Evolutionary conservation across 2,329 filamentous ascomycete genomes (phyloP).

Genomic region (Aureobasidium sp.): DNA sequence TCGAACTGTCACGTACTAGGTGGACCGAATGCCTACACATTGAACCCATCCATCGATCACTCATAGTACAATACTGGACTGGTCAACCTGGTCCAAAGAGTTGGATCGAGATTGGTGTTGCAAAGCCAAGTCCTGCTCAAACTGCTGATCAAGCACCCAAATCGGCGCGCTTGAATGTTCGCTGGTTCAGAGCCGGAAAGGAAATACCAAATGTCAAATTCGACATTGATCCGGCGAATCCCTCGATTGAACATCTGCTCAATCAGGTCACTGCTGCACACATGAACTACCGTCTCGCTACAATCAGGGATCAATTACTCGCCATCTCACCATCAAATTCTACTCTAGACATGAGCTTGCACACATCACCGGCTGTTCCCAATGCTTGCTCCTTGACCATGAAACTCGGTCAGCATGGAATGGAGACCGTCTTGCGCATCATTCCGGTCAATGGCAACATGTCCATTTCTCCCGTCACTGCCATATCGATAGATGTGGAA

Average conservation of each 20-base stretch:
- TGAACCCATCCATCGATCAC: slow-evolving; percentile 70
- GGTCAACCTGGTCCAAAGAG: slow-evolving; percentile 65
- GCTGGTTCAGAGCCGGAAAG: slow-evolving; percentile 80
- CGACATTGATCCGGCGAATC: slow-evolving; percentile 54
- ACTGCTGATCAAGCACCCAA: slow-evolving; percentile 23
- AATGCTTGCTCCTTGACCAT: slow-evolving; percentile 61
- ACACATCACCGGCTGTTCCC: slow-evolving; percentile 55
- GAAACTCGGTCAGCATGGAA: slow-evolving; percentile 58
- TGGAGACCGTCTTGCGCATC: slow-evolving; percentile 54
- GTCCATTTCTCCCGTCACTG: slow-evolving; percentile 54
- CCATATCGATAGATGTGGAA: slow-evolving; percentile 48
- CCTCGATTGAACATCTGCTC: slow-evolving; percentile 70
- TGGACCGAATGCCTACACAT: slow-evolving; percentile 76
- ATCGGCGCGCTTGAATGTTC: slow-evolving; percentile 46
- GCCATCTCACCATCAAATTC: slow-evolving; percentile 51
- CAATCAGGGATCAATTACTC: slow-evolving; percentile 55
- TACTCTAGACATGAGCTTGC: slow-evolving; percentile 52
- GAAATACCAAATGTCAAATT: slow-evolving; percentile 66
- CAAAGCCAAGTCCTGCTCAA: slow-evolving; percentile 49
- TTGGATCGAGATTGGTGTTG: slow-evolving; percentile 83
- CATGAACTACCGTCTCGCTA: slow-evolving; percentile 62
- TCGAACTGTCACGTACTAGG: slow-evolving; percentile 58
- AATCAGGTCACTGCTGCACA: slow-evolving; percentile 70
- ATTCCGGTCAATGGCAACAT: slow-evolving; percentile 75
- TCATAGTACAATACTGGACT: slow-evolving; percentile 89